Conservation (phyloP, 805 yeast species). For the Metschnikowia santaceciliae region DNA sequence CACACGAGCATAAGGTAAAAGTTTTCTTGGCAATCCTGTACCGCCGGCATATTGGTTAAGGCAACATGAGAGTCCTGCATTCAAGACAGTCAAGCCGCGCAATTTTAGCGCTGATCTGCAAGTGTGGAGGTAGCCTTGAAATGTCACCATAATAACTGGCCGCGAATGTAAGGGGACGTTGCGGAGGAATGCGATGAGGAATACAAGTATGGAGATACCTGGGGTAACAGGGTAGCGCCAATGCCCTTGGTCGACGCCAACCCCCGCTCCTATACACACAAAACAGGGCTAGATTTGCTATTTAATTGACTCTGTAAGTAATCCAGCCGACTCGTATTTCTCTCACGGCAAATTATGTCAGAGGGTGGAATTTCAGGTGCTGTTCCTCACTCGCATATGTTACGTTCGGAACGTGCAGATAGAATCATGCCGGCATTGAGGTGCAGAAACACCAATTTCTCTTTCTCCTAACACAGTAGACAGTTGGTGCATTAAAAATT, state of each 20-base stretch:
- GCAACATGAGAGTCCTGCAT: not conserved
- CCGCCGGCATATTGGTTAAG: not conserved
- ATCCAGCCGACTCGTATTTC: not conserved
- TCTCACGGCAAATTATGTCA: not conserved
- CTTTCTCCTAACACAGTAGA: not conserved
- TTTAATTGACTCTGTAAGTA: not conserved
- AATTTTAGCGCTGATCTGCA: not conserved
- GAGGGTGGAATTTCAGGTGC: not conserved
- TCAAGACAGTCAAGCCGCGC: not conserved
- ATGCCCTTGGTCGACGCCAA: no score
- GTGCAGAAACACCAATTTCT: not conserved
- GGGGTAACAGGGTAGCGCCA: not conserved
- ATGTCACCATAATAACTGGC: not conserved
- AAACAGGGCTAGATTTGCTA: no score
- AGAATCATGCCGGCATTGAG: not conserved
- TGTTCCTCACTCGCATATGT: not conserved
- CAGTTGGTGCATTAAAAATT: no score
- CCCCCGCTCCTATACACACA: no score
- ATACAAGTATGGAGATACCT: not conserved
- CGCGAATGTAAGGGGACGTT: not conserved
- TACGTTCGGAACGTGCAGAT: not conserved
- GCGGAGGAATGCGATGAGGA: not conserved
- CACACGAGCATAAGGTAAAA: not conserved
- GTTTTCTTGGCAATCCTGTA: slow-evolving; percentile 1
- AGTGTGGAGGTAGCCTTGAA: not conserved